A percentile compares a stretch with the other conserved stretches of the same genome.
These are phyloP conservation scores for Globisporangium alternatum DNA, from an alignment of 352 stramenopile species.

Conservation along the genomic window DNA sequence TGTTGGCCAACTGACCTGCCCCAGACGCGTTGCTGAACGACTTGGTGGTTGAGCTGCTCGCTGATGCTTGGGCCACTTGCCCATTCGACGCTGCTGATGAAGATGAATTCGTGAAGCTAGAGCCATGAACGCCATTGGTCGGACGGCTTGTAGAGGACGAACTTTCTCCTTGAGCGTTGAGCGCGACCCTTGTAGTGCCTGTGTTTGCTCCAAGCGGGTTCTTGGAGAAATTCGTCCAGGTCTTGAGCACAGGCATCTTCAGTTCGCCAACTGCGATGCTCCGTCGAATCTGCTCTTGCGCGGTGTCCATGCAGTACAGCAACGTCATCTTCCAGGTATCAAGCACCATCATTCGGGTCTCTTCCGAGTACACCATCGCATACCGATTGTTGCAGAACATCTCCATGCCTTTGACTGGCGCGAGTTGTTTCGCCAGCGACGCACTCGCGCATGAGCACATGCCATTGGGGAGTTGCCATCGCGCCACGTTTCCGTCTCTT, in stretches of 20 bases:
- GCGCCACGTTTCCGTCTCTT: slow-evolving; percentile 44
- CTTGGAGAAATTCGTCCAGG: slow-evolving; percentile 3
- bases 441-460: slow-evolving; percentile 52
- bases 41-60: slow-evolving; percentile 7
- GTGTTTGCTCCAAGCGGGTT: slow-evolving; percentile 3
- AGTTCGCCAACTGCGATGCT: slow-evolving; percentile 62
- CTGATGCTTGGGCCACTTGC: not conserved
- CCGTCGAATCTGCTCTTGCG: slow-evolving; percentile 76
- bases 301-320: slow-evolving; percentile 71
- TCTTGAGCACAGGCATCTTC: slow-evolving; percentile 27
- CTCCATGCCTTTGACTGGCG: slow-evolving; percentile 61
- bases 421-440: slow-evolving; percentile 50
- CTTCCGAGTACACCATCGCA: slow-evolving; percentile 65
- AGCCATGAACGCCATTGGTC: not conserved
- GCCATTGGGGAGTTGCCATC: slow-evolving; percentile 70
- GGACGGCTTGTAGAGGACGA: not conserved
- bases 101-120: slow-evolving; percentile 9
- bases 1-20: not conserved
- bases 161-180: not conserved
- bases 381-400: slow-evolving; percentile 75
- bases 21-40: slow-evolving; percentile 8
- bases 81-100: slow-evolving; percentile 1
- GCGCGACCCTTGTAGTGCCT: not conserved
- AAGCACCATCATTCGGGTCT: slow-evolving; percentile 73
- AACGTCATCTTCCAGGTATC: slow-evolving; percentile 75